Base-by-base conservation (phyloP, 805 yeast species). In the Metahyphopichia silvanorum region DNA sequence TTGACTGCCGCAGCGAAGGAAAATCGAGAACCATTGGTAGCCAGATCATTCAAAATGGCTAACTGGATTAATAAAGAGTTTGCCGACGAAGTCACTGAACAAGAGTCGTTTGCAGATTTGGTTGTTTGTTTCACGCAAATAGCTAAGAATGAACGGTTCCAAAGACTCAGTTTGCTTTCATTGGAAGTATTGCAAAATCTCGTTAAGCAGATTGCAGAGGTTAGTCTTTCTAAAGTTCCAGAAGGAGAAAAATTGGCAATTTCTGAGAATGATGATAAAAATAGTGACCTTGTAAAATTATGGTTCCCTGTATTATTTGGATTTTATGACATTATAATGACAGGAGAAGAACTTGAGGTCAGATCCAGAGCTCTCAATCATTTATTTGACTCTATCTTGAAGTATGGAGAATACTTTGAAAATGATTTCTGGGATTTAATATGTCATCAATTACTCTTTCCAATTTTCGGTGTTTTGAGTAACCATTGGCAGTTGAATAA, bases 291-390 rank as follows among this genome's bases (percentile, higher is more conserved):
- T 38, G 66, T 65, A 28, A 79, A 78, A 42, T 66, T 79, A 10
- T 86, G 95, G 95, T 84, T 84, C 63, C 96, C 96, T 2, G 70
- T 91, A n/a, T 59, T 93, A 41, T 77, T 72, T 40, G 85, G 94
- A 10, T 85, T 87, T 60, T 86, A 88, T 51, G 88, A 86, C 39
- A 82, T 91, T 6, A 86, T 89, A 20, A 86, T 89, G 95, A 80
- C 81, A 1, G 96, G 96, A 4, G 88, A 82, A 35, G 99, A 93
- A 57, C 66, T 93, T 31, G 99, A 93, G 58, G 96, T 89, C 3
- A 76, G 99, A 49, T 84, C 97, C 0, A 71, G 86, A 34, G 95
- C 97, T 0, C 68, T 93, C 49, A 83, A 80, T 40, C 79, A 74
- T 47, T 70, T 91, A 64, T 94, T 93, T 60, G 93, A 86, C 43